phyloP scores from a whole-genome alignment of 768 basidiomycete species.

The Cyclocybe cylindracea region DNA sequence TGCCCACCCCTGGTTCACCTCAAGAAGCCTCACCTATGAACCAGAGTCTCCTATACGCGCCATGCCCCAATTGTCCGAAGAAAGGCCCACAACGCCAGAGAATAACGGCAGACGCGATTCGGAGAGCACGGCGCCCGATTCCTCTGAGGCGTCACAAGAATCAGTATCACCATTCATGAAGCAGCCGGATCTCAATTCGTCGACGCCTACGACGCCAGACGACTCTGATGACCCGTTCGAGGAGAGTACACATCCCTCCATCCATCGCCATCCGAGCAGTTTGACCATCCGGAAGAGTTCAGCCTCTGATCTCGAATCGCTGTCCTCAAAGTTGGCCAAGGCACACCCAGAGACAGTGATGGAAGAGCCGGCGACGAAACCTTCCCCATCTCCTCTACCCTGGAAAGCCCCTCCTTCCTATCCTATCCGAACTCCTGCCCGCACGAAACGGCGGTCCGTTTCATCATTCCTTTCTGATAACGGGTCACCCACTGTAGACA shows the following conservation, averaged over 20 bases:
- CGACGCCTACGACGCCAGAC: constrained; percentile 61
- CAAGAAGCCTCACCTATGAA: constrained; percentile 34
- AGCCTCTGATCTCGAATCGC: constrained; percentile 33
- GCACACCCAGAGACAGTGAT: constrained; percentile 48
- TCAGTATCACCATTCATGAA: constrained; percentile 46
- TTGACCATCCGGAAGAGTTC: constrained; percentile 56
- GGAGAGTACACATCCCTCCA: constrained; percentile 15
- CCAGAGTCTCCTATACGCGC: constrained; percentile 28
- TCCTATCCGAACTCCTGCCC: constrained; percentile 85
- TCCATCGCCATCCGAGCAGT: constrained; percentile 58
- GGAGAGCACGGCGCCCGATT: constrained; percentile 32
- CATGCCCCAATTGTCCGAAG: constrained; percentile 25
- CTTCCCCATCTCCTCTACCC: constrained; percentile 25
- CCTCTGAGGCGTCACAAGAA: constrained; percentile 58
- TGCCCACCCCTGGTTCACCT: constrained; percentile 82
- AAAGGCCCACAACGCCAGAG: constrained; percentile 16
- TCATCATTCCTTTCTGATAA: constrained; percentile 82
- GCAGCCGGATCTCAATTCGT: constrained; percentile 37
- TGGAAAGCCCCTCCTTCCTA: constrained; percentile 55
- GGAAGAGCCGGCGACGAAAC: constrained; percentile 37
- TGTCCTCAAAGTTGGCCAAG: constrained; percentile 32
- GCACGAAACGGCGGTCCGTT: constrained; percentile 94
- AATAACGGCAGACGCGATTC: constrained; percentile 23
- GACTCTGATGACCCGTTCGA: constrained; percentile 50
- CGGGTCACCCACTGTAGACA: constrained; percentile 51